A percentile compares a stretch with the other conserved stretches of the same genome.
Evolutionary conservation across 768 basidiomycete species (phyloP).

Genomic region (Pleurotus salmoneostramineus): DNA sequence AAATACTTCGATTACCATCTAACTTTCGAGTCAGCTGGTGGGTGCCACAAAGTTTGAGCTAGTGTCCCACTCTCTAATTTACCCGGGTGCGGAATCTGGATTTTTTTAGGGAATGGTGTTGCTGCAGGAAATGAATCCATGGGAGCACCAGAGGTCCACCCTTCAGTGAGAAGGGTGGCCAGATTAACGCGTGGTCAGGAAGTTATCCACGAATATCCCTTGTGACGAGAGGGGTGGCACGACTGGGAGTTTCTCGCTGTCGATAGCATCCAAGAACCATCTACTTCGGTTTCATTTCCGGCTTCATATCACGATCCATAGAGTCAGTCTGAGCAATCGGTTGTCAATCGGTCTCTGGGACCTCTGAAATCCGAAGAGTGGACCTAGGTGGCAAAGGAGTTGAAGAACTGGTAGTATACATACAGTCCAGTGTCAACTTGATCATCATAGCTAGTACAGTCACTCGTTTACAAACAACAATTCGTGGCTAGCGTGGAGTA

Average conservation of each 20-base stretch:
- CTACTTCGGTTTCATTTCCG: neutral
- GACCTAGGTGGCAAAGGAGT: neutral
- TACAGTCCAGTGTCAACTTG: no score
- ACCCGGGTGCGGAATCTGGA: no score
- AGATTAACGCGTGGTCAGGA: neutral
- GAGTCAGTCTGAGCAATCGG: neutral
- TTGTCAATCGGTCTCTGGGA: neutral
- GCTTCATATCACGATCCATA: neutral
- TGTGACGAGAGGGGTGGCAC: neutral
- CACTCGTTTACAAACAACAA: no score
- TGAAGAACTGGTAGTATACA: neutral
- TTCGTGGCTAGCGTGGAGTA: no score
- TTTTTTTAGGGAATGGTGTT: no score
- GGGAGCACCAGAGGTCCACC: no score
- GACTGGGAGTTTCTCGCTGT: neutral
- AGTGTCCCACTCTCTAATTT: neutral
- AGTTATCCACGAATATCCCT: neutral
- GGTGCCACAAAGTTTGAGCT: neutral
- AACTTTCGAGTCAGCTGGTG: slow-evolving; percentile 37
- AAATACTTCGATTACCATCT: slow-evolving; percentile 56
- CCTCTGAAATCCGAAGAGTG: neutral
- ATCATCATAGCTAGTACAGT: no score
- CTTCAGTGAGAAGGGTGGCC: no score
- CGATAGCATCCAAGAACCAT: neutral
- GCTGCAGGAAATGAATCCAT: no score